Conservation (phyloP, 169 alveolate species). For the Plasmodium falciparum region DNA sequence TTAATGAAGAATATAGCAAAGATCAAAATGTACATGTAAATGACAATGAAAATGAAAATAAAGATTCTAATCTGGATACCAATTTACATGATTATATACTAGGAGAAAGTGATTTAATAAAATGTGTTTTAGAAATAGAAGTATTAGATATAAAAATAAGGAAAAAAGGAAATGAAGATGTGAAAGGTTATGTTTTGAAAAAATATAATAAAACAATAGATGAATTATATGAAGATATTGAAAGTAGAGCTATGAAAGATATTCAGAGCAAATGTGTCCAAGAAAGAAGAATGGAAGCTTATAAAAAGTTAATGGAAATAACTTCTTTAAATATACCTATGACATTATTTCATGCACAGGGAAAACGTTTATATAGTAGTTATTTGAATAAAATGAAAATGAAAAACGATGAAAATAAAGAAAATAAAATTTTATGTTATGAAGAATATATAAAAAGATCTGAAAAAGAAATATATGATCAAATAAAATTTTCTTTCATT, state of each 20-base stretch:
- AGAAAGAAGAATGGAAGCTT: slow-evolving; percentile 77
- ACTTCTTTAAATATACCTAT: slow-evolving; percentile 61
- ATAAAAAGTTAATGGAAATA: slow-evolving; percentile 75
- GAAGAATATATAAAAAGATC: slow-evolving; percentile 70
- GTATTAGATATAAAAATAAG: slow-evolving; percentile 34
- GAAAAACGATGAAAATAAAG: slow-evolving; percentile 21
- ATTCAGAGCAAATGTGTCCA: slow-evolving; percentile 69
- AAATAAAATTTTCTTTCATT: slow-evolving; percentile 63
- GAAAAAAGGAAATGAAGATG: slow-evolving; percentile 23
- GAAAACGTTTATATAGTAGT: slow-evolving; percentile 42
- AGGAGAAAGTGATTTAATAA: slow-evolving; percentile 60
- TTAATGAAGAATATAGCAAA: slow-evolving; percentile 28
- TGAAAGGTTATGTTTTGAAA: slow-evolving; percentile 35
- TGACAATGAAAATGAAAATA: slow-evolving; percentile 4
- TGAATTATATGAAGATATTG: slow-evolving; percentile 59
- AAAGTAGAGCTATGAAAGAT: slow-evolving; percentile 62
- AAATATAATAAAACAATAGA: slow-evolving; percentile 59
- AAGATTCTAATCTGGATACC: slow-evolving; percentile 12
- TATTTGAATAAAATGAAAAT: slow-evolving; percentile 47
- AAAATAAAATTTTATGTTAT: slow-evolving; percentile 22
- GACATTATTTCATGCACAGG: slow-evolving; percentile 75
- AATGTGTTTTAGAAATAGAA: slow-evolving; percentile 60
- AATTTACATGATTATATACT: slow-evolving; percentile 58
- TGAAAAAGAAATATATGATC: slow-evolving; percentile 67
- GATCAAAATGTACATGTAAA: not conserved